phyloP scores from a whole-genome alignment of 2,329 filamentous ascomycete species.

The Aureobasidium sp. region DNA sequence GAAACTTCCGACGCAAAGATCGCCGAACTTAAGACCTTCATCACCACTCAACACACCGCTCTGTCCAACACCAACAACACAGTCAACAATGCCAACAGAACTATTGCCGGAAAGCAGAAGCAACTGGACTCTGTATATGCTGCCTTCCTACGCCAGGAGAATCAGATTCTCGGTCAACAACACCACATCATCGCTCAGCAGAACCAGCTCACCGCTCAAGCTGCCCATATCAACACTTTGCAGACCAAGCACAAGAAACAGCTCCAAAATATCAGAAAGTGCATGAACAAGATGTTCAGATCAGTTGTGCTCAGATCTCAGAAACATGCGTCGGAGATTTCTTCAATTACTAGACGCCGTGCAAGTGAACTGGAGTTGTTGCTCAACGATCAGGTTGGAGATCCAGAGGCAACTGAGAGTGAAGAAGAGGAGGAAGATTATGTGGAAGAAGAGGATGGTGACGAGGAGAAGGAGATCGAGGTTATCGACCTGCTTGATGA shows the following conservation, averaged over 20 bases:
- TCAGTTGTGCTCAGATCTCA: not conserved
- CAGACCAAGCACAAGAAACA: not conserved
- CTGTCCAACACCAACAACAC: not conserved
- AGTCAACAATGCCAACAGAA: not conserved
- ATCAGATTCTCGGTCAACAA: not conserved
- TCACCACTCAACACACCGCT: too few relatives aligned
- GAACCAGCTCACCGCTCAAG: not conserved
- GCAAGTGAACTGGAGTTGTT: not conserved
- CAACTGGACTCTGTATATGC: not conserved
- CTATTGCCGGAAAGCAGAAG: not conserved
- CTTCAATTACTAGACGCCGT: fast-evolving
- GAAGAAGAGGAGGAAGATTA: not conserved
- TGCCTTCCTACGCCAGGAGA: not conserved
- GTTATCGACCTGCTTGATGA: not conserved
- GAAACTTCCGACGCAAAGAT: not conserved
- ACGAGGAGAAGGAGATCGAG: not conserved
- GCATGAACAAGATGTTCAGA: not conserved
- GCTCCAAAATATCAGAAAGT: not conserved
- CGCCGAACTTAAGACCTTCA: not conserved
- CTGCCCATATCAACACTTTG: not conserved
- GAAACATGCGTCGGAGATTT: not conserved
- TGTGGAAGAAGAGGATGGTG: not conserved
- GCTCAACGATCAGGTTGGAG: not conserved
- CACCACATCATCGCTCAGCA: too few relatives aligned
- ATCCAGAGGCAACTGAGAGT: not conserved